Evolutionary conservation across 345 rosid genomes (phyloP).

Genomic region (Xanthoceras sorbifolium): DNA sequence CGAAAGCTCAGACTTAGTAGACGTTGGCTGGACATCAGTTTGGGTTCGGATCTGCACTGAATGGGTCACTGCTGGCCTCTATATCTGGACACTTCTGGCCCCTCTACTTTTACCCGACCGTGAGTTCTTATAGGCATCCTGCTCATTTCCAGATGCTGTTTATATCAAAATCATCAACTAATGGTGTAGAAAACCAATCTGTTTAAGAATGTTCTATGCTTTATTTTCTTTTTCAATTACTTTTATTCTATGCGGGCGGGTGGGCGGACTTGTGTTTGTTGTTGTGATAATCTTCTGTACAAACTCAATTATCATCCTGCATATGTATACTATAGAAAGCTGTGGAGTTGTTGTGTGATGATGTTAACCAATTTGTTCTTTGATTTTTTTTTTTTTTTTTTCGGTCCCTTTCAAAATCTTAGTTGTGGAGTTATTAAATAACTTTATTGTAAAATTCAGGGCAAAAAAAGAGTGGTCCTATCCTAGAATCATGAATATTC

Average conservation of each 20-base stretch:
- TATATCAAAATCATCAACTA: not conserved
- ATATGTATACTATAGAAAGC: not conserved
- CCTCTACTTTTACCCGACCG: constrained; percentile 71
- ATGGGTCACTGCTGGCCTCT: constrained; percentile 81
- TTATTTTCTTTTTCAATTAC: too few species aligned
- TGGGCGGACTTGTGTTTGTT: not conserved
- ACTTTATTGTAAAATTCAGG: not conserved
- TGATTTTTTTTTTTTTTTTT: not conserved
- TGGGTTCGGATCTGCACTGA: constrained; percentile 94
- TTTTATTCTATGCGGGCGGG: too few species aligned
- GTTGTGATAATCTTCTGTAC: not conserved
- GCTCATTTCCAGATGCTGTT: not conserved
- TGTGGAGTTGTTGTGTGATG: not conserved
- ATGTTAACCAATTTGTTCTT: not conserved
- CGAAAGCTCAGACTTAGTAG: constrained; percentile 72
- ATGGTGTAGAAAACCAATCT: not conserved
- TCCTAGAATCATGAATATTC: not conserved
- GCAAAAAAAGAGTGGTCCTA: not conserved
- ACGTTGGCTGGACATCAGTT: constrained; percentile 97
- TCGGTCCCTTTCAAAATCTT: not conserved
- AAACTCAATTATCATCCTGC: not conserved
- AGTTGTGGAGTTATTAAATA: not conserved
- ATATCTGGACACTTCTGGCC: constrained; percentile 74
- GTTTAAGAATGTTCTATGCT: not conserved
- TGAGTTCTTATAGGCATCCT: constrained; percentile 50